Evolutionary conservation across 2,329 filamentous ascomycete genomes (phyloP).

Genomic region (Talaromyces sp.): DNA sequence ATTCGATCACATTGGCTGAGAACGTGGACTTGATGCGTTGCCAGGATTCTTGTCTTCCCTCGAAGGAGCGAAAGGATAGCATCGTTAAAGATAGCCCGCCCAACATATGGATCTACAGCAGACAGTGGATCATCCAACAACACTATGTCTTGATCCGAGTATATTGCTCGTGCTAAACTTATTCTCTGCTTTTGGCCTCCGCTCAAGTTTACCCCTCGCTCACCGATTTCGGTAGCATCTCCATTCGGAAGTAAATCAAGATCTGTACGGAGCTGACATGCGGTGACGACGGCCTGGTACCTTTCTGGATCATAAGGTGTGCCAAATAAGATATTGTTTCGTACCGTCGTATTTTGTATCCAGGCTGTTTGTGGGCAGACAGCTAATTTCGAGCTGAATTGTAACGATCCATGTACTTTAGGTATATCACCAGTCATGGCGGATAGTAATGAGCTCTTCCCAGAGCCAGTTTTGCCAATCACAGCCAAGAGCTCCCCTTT

Average conservation of each 20-base stretch:
- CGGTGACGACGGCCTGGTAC: slow-evolving; percentile 58
- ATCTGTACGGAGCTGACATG: slow-evolving; percentile 56
- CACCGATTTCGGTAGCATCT: slow-evolving; percentile 58
- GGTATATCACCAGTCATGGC: slow-evolving; percentile 4
- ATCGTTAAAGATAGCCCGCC: slow-evolving; percentile 1
- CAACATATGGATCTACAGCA: slow-evolving; percentile 6
- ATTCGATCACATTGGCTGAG: background rate
- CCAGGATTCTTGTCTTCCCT: slow-evolving; percentile 3
- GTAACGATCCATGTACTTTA: background rate
- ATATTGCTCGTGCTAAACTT: slow-evolving; percentile 1
- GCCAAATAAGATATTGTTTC: slow-evolving; percentile 63
- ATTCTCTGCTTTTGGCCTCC: slow-evolving; percentile 1
- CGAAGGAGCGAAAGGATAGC: background rate
- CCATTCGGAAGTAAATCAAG: slow-evolving; percentile 53
- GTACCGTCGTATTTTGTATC: slow-evolving; percentile 62
- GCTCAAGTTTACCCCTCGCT: slow-evolving; percentile 37
- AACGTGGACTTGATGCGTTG: background rate
- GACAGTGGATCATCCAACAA: slow-evolving; percentile 3
- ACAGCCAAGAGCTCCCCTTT: slow-evolving; percentile 1
- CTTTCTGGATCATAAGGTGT: slow-evolving; percentile 50
- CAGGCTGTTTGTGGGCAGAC: slow-evolving; percentile 60
- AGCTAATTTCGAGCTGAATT: background rate
- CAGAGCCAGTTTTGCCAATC: slow-evolving; percentile 7
- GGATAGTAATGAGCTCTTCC: slow-evolving; percentile 6
- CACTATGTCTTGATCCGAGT: background rate